Evolutionary conservation across 768 basidiomycete genomes (phyloP).

Genomic region (Tylopilus felleus): DNA sequence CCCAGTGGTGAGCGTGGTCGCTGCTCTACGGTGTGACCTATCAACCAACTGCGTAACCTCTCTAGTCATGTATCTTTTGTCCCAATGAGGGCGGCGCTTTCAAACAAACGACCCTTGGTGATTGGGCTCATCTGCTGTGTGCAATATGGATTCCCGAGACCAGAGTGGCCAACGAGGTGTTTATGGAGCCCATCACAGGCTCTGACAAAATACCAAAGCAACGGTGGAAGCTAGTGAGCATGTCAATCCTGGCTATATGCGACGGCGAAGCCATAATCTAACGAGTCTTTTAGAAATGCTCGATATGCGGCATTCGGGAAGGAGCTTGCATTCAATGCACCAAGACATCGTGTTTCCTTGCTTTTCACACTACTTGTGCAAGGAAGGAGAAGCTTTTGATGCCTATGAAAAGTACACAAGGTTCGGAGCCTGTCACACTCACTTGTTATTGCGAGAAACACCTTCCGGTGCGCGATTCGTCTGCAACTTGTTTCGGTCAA

Average conservation of each 20-base stretch:
- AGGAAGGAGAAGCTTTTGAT: constrained; percentile 79
- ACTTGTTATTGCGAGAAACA: constrained; percentile 89
- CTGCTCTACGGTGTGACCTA: background rate
- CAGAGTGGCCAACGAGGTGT: constrained; percentile 87
- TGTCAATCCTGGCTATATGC: constrained; percentile 1
- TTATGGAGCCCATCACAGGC: constrained; percentile 97
- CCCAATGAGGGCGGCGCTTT: constrained; percentile 97
- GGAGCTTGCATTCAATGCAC: constrained; percentile 98
- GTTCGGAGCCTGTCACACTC: constrained; percentile 67
- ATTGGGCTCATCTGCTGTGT: constrained; percentile 96
- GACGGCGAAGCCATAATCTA: background rate
- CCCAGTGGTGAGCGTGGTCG: constrained; percentile 68
- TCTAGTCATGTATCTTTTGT: constrained; percentile 88
- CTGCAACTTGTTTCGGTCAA: background rate
- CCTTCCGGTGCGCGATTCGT: constrained; percentile 61
- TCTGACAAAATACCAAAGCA: constrained; percentile 84
- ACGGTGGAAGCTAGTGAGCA: constrained; percentile 88
- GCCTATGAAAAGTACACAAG: constrained; percentile 83
- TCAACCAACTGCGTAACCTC: background rate
- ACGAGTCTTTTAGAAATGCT: constrained; percentile 48
- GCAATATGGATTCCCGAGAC: constrained; percentile 98
- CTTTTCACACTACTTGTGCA: constrained; percentile 95
- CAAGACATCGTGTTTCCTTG: constrained; percentile 84
- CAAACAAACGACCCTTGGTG: constrained; percentile 89
- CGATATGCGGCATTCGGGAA: constrained; percentile 52